These are phyloP conservation scores for Ophiostoma sp. DNA, from an alignment of 2,329 filamentous ascomycete genomes.

Conservation along the genomic window DNA sequence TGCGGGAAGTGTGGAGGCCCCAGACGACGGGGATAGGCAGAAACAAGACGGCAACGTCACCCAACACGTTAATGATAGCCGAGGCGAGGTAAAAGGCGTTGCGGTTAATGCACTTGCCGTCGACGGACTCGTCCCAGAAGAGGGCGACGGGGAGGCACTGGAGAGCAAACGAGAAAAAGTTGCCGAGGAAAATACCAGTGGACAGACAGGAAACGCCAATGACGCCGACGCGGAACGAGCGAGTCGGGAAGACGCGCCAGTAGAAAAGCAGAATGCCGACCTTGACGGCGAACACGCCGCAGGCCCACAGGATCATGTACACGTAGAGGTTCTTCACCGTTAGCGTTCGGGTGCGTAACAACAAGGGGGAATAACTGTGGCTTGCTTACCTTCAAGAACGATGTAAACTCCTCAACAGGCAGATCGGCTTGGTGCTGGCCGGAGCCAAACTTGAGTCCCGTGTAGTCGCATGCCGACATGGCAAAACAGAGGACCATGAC, in stretches of 20 bases:
- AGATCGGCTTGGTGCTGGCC: conserved; percentile 27
- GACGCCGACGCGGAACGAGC: conserved; percentile 20
- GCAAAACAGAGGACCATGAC: conserved; percentile 26
- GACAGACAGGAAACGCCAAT: conserved; percentile 20
- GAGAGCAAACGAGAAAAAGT: conserved; percentile 27
- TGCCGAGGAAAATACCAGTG: conserved; percentile 16
- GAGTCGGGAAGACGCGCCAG: conserved; percentile 28
- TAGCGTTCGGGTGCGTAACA: not conserved
- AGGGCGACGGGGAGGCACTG: conserved; percentile 25
- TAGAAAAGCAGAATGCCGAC: conserved; percentile 30
- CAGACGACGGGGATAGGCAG: conserved; percentile 38
- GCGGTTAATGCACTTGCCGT: conserved; percentile 25
- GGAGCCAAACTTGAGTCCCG: conserved; percentile 24
- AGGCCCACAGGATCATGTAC: conserved; percentile 29
- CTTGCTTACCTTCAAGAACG: conserved; percentile 21
- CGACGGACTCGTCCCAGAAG: conserved; percentile 25
- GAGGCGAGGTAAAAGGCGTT: conserved; percentile 27
- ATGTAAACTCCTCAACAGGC: not conserved
- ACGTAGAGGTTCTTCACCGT: conserved; percentile 26
- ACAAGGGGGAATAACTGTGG: too few relatives aligned
- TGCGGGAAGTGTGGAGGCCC: conserved; percentile 35
- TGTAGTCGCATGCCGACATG: conserved; percentile 24
- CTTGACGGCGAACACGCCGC: conserved; percentile 28
- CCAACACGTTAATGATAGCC: conserved; percentile 28
- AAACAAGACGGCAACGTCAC: conserved; percentile 35